phyloP scores from a whole-genome alignment of 352 stramenopile species.

The Globisporangium polare region DNA sequence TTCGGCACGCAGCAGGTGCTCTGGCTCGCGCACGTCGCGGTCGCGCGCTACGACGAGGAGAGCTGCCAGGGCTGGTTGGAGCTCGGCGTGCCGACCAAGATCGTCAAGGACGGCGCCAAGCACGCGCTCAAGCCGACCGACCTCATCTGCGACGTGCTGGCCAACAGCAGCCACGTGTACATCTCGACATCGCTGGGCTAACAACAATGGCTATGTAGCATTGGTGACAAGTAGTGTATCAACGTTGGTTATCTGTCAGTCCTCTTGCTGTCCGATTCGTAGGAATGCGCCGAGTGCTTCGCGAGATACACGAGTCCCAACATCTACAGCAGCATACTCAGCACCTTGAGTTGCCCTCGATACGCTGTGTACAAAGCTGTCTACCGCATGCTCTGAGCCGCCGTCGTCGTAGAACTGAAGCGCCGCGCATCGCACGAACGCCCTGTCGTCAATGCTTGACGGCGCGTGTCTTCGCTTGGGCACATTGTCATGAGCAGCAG shows the following conservation, averaged over 20 bases:
- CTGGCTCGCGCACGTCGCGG: constrained; percentile 68
- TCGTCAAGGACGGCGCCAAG: constrained; percentile 40
- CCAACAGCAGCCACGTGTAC: constrained; percentile 59
- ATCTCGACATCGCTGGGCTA: constrained; percentile 47
- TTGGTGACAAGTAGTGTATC: no score
- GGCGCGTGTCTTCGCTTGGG: not conserved
- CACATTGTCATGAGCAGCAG: not conserved
- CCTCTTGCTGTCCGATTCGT: not conserved
- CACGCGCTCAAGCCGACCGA: constrained; percentile 41
- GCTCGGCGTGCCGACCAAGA: constrained; percentile 39
- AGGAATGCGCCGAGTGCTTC: constrained; percentile 12
- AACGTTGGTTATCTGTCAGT: no score
- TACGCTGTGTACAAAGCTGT: constrained; percentile 1
- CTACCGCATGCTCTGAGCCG: not conserved
- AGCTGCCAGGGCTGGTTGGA: constrained; percentile 50
- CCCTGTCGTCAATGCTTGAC: constrained; percentile 12
- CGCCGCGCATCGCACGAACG: constrained; percentile 19
- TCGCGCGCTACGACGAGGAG: constrained; percentile 64
- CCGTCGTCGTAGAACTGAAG: constrained; percentile 27
- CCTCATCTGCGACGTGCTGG: constrained; percentile 67
- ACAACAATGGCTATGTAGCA: not conserved
- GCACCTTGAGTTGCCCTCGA: not conserved
- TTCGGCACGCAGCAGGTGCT: constrained; percentile 70
- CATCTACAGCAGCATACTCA: not conserved
- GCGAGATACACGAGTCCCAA: not conserved